Percentiles rank a stretch among this genome's conserved stretches.
Evolutionary conservation across 345 rosid species (phyloP).

Genomic region (Capsella bursapastoris): DNA sequence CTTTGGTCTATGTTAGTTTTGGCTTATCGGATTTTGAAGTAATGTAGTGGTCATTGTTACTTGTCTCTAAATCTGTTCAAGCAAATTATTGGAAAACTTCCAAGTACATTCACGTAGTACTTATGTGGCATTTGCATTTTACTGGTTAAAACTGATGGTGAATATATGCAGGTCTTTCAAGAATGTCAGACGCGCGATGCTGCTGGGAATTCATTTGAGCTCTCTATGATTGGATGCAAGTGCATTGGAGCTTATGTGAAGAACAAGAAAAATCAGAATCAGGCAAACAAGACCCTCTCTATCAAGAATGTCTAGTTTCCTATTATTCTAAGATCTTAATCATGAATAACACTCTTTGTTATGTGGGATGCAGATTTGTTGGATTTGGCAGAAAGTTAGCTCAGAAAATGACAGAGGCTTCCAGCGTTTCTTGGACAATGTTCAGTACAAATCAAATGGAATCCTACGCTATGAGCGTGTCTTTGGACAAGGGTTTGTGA

Average conservation of each 20-base stretch:
- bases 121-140: not conserved
- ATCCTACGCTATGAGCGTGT: conserved; percentile 92
- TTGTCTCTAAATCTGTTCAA: not conserved
- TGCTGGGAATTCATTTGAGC: conserved; percentile 77
- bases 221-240: conserved; percentile 79
- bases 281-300: conserved; percentile 55
- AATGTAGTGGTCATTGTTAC: conserved; percentile 1
- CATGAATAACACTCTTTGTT: conserved; percentile 12
- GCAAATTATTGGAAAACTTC: not conserved
- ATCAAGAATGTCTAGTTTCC: conserved; percentile 8
- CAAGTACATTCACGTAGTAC: not conserved
- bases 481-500: conserved; percentile 93
- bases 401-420: conserved; percentile 83
- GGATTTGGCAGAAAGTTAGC: conserved; percentile 87
- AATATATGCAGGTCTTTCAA: conserved; percentile 67
- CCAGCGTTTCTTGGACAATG: conserved; percentile 94
- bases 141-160: not conserved
- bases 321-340: not conserved
- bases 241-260: conserved; percentile 98
- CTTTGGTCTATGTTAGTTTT: conserved; percentile 5
- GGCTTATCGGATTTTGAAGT: conserved; percentile 7
- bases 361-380: conserved; percentile 76
- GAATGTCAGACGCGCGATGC: conserved; percentile 64
- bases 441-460: conserved; percentile 84
- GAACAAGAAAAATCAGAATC: conserved; percentile 94